phyloP scores from a whole-genome alignment of 2,329 filamentous ascomycete species.

The Talaromyces rugulosus region DNA sequence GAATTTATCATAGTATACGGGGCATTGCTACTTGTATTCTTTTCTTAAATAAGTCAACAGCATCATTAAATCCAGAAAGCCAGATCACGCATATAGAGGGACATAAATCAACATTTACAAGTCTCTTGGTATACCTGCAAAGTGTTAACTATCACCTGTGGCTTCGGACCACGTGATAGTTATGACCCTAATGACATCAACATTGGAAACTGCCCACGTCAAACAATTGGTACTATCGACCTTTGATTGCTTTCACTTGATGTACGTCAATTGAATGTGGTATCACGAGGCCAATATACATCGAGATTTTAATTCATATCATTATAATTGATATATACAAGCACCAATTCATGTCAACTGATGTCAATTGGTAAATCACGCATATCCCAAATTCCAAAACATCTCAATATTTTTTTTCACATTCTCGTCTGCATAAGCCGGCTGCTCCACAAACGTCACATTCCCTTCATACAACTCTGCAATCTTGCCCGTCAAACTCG shows the following conservation, averaged over 20 bases:
- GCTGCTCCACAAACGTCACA: slow-evolving; percentile 45
- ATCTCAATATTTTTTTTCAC: slow-evolving; percentile 44
- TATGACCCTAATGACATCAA: not conserved
- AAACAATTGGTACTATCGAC: not conserved
- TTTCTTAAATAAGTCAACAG: not conserved
- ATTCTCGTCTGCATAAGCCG: slow-evolving; percentile 47
- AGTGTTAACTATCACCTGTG: not conserved
- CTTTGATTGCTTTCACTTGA: not conserved
- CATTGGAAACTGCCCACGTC: not conserved
- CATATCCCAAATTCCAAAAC: slow-evolving; percentile 48
- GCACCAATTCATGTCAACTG: too few species aligned
- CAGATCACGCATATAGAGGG: not conserved
- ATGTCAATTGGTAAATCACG: slow-evolving; percentile 24
- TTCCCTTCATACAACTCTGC: slow-evolving; percentile 48
- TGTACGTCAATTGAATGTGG: too few species aligned
- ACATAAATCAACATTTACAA: not conserved
- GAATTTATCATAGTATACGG: too few species aligned
- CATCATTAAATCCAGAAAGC: not conserved
- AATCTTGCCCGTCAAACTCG: slow-evolving; percentile 41
- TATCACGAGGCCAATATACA: not conserved
- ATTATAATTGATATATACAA: too few species aligned
- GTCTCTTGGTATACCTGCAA: not conserved
- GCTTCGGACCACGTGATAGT: not conserved
- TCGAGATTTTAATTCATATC: too few species aligned
- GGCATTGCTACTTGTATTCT: too few species aligned